phyloP scores from a whole-genome alignment of 2,329 filamentous ascomycete genomes.

The Apiospora saccharicola region DNA sequence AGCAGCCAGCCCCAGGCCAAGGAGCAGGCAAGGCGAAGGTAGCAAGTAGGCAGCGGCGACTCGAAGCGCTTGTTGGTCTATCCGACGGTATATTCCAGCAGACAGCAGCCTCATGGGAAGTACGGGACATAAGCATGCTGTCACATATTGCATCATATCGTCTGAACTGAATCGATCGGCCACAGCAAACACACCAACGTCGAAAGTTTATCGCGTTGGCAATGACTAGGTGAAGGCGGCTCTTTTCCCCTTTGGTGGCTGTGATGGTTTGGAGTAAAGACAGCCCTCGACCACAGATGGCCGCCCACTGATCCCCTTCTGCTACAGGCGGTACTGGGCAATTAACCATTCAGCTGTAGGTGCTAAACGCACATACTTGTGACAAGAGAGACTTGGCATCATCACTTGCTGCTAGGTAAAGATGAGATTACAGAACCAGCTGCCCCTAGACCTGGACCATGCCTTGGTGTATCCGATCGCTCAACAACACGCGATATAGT shows the following conservation, averaged over 20 bases:
- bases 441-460: not conserved
- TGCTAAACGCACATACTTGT: slow-evolving; percentile 20
- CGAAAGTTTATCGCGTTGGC: slow-evolving; percentile 13
- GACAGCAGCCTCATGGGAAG: not conserved
- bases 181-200: not conserved
- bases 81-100: not conserved
- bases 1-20: not conserved
- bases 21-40: not conserved
- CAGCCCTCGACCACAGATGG: slow-evolving; percentile 7
- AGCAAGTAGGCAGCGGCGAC: not conserved
- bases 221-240: slow-evolving; percentile 4
- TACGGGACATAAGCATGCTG: not conserved
- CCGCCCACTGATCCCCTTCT: not conserved
- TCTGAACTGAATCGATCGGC: not conserved
- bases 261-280: slow-evolving; percentile 16
- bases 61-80: not conserved
- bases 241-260: slow-evolving; percentile 14
- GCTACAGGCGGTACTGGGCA: slow-evolving; percentile 1
- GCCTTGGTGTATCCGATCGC: not conserved
- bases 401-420: slow-evolving; percentile 1
- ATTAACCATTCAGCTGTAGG: slow-evolving; percentile 7
- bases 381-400: slow-evolving; percentile 13
- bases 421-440: slow-evolving; percentile 10
- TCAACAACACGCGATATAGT: slow-evolving; percentile 9
- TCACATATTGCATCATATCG: slow-evolving; percentile 1